phyloP scores from a whole-genome alignment of 768 basidiomycete genomes.

The Hygrocybe punicea region DNA sequence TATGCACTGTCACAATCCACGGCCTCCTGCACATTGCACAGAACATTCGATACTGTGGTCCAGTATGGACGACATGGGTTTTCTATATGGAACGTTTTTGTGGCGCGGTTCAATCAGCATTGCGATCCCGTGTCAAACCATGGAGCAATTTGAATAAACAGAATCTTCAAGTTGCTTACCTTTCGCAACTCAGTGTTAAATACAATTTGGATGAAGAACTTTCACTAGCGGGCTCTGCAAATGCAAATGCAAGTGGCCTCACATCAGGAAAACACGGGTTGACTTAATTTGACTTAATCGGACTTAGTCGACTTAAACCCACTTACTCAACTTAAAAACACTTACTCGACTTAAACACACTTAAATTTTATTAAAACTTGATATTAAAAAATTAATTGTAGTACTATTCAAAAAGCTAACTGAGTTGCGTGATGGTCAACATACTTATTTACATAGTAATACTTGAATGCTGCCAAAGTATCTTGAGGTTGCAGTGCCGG shows the following conservation, averaged over 20 bases:
- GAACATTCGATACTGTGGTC: constrained; percentile 29
- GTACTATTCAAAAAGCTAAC: too few relatives aligned
- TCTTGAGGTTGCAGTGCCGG: too few relatives aligned
- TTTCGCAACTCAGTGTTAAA: constrained; percentile 21
- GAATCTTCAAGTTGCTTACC: constrained; percentile 22
- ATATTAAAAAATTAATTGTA: too few relatives aligned
- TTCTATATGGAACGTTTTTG: constrained; percentile 37
- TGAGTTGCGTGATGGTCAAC: too few relatives aligned
- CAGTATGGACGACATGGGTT: constrained; percentile 35
- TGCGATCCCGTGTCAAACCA: constrained; percentile 24
- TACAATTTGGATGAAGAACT: constrained; percentile 26
- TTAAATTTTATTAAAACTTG: too few relatives aligned
- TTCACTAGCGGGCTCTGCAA: not conserved
- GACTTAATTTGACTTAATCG: too few relatives aligned
- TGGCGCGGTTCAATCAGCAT: constrained; percentile 21
- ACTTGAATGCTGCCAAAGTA: too few relatives aligned
- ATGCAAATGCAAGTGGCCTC: not conserved
- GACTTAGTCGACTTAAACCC: too few relatives aligned
- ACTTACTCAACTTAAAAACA: too few relatives aligned
- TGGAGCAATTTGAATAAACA: constrained; percentile 28
- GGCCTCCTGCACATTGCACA: constrained; percentile 32
- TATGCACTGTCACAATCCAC: constrained; percentile 34
- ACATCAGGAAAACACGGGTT: too few relatives aligned
- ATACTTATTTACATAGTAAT: too few relatives aligned
- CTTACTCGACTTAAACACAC: constrained; percentile 11